phyloP scores from a whole-genome alignment of 1,284 basidiomycete genomes.

The Porodaedalea pini region DNA sequence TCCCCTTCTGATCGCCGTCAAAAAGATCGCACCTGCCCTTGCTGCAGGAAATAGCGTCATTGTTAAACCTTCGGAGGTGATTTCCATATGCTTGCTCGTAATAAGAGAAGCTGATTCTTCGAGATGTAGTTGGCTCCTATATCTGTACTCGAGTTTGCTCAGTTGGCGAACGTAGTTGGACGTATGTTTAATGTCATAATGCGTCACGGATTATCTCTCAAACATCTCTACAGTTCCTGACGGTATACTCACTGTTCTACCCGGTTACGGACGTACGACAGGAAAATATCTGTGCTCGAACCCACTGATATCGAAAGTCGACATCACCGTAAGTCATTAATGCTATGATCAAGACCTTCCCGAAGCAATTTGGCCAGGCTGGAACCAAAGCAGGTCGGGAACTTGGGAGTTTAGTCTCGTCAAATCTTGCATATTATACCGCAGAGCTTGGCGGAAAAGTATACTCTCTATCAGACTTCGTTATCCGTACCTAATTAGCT shows the following conservation, averaged over 20 bases:
- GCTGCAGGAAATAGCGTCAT: conserved; percentile 82
- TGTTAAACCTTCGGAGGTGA: conserved; percentile 77
- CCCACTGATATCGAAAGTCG: conserved; percentile 70
- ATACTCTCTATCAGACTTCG: conserved; percentile 7
- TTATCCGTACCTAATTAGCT: not conserved
- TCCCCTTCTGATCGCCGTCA: conserved; percentile 76
- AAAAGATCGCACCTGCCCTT: conserved; percentile 82
- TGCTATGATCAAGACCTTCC: not conserved
- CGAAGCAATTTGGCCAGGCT: conserved; percentile 46
- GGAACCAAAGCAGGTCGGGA: conserved; percentile 71
- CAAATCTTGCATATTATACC: conserved; percentile 68
- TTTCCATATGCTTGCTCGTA: not conserved
- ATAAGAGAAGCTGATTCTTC: not conserved
- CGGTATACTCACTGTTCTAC: conserved; percentile 71
- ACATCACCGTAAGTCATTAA: conserved; percentile 60
- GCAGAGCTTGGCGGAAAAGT: conserved; percentile 83
- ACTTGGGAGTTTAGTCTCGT: conserved; percentile 66
- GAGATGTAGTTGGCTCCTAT: conserved; percentile 64
- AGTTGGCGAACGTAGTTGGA: conserved; percentile 61
- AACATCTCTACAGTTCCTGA: conserved; percentile 52
- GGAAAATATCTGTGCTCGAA: conserved; percentile 65
- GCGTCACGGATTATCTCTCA: not conserved
- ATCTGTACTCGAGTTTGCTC: conserved; percentile 70
- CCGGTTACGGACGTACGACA: conserved; percentile 61
- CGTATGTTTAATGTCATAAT: conserved; percentile 37